Percentiles rank a stretch among this genome's conserved stretches.
phyloP scores from a whole-genome alignment of 2,329 filamentous ascomycete species.

The Beauveria rudraprayagi region DNA sequence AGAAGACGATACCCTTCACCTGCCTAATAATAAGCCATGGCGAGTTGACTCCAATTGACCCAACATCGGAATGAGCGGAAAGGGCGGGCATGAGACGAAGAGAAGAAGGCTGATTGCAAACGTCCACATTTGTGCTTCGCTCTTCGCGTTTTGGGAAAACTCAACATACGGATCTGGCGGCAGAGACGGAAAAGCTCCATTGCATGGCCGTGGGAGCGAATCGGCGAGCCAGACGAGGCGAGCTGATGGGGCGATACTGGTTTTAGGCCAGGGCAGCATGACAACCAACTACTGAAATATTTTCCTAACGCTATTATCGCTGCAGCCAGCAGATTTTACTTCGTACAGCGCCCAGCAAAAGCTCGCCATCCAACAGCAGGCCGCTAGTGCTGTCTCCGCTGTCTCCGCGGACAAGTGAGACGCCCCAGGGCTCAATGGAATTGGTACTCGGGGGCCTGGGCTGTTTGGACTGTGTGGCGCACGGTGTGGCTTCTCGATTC shows the following conservation, averaged over 20 bases:
- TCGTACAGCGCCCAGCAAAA: neutral
- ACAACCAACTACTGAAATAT: neutral
- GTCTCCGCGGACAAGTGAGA: constrained; percentile 7
- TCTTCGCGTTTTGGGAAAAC: neutral
- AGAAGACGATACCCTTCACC: neutral
- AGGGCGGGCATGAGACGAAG: neutral
- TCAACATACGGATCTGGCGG: constrained; percentile 7
- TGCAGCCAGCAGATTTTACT: neutral
- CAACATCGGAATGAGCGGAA: neutral
- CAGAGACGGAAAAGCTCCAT: neutral
- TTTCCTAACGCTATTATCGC: neutral
- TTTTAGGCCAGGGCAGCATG: neutral
- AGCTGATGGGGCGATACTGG: neutral
- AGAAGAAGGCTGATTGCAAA: neutral
- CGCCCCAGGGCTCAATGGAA: neutral
- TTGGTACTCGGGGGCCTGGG: constrained; percentile 1
- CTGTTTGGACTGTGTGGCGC: constrained; percentile 2
- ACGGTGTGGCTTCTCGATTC: constrained; percentile 10
- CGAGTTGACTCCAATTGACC: neutral
- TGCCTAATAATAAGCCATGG: neutral
- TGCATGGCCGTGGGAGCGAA: neutral
- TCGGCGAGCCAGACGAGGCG: constrained; percentile 4
- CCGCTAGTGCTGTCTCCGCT: neutral
- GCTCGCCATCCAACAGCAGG: neutral
- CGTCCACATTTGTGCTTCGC: neutral